phyloP scores from a whole-genome alignment of 306 rosid genomes.

The Astragalus membranaceus region DNA sequence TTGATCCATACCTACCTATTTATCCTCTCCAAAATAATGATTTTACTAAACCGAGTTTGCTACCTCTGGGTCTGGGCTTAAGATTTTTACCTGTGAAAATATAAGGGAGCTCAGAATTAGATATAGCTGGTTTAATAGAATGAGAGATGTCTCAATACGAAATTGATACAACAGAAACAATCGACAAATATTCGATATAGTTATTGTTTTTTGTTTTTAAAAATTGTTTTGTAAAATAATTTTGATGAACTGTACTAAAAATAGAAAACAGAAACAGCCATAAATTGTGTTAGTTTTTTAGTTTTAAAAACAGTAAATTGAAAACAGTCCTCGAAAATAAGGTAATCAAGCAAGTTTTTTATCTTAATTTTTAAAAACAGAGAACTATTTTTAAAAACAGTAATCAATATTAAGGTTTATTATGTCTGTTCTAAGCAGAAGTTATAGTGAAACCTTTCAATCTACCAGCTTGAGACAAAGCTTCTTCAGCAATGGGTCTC shows the following conservation, averaged over 20 bases:
- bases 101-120: conserved; percentile 4
- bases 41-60: conserved; percentile 10
- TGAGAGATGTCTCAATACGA: background rate
- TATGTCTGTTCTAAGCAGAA: conserved; percentile 5
- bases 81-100: conserved; percentile 24
- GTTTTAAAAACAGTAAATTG: too few relatives aligned
- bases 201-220: too few relatives aligned
- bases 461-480: conserved; percentile 61
- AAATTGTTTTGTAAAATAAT: too few relatives aligned
- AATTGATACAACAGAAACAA: background rate
- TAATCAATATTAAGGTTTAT: background rate
- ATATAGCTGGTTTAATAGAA: background rate
- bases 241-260: too few relatives aligned
- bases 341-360: too few relatives aligned
- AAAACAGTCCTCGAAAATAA: too few relatives aligned
- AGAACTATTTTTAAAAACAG: background rate
- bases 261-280: too few relatives aligned
- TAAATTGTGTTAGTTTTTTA: too few relatives aligned
- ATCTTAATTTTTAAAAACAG: too few relatives aligned
- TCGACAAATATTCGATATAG: too few relatives aligned
- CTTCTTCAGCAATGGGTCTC: conserved; percentile 94
- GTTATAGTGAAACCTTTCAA: conserved; percentile 49
- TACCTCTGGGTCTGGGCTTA: conserved; percentile 19
- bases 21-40: conserved; percentile 28
- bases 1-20: conserved; percentile 9